phyloP scores from a whole-genome alignment of 768 basidiomycete genomes.

The Mycena filopes region DNA sequence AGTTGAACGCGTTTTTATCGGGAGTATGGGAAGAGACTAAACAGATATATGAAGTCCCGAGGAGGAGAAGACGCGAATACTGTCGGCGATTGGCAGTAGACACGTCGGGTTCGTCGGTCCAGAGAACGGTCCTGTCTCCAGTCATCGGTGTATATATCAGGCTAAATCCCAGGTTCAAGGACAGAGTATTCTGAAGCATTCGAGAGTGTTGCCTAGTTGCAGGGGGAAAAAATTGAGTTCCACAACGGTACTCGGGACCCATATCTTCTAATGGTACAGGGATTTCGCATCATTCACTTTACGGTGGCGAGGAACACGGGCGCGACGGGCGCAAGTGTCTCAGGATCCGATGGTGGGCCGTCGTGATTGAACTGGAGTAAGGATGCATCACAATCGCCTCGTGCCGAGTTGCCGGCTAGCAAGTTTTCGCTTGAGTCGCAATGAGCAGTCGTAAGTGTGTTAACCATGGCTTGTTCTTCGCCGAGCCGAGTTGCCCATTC shows the following conservation, averaged over 20 bases:
- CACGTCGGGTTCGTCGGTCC: constrained; percentile 9
- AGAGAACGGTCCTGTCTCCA: not conserved
- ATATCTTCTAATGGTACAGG: constrained; percentile 10
- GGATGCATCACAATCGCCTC: no score
- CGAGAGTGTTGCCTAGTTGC: not conserved
- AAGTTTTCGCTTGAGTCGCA: no score
- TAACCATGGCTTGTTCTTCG: no score
- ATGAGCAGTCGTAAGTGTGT: no score
- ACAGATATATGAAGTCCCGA: constrained; percentile 17
- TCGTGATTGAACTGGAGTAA: no score
- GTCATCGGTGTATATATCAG: not conserved
- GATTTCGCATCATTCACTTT: constrained; percentile 1
- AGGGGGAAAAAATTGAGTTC: not conserved
- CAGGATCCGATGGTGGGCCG: no score
- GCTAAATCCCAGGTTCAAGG: not conserved
- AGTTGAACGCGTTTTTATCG: constrained; percentile 26
- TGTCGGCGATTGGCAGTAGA: constrained; percentile 11
- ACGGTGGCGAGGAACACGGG: constrained; percentile 20
- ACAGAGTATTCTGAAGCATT: not conserved
- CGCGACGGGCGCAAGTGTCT: no score
- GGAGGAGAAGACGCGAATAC: constrained; percentile 26
- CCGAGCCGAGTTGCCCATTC: no score
- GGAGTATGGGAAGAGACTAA: constrained; percentile 14
- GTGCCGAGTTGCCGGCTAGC: no score
- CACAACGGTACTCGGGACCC: constrained; percentile 4